Evolutionary conservation across 305 asterid species (phyloP).

Genomic region (Solanum chacoense): DNA sequence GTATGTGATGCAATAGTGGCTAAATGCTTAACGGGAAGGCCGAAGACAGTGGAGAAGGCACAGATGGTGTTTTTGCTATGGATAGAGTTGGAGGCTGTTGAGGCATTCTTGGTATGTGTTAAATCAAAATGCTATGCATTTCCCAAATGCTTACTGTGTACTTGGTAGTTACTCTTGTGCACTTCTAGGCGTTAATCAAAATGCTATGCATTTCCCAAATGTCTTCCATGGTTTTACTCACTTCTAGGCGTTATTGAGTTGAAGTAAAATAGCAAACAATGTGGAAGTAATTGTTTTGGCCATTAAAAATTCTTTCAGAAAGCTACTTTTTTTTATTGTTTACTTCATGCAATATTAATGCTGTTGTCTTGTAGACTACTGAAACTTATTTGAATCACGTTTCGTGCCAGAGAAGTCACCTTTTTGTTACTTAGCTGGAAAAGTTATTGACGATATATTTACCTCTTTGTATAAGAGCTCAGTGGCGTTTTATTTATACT

Average conservation of each 20-base stretch:
- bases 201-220: background rate
- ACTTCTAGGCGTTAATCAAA: background rate
- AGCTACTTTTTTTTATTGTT: background rate
- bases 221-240: background rate
- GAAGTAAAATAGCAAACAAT: background rate
- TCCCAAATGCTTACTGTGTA: background rate
- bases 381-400: background rate
- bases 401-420: background rate
- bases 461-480: background rate
- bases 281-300: background rate
- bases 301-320: background rate
- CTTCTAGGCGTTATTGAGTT: background rate
- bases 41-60: constrained; percentile 97
- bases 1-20: constrained; percentile 93
- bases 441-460: background rate
- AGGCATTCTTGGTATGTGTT: constrained; percentile 77
- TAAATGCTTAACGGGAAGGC: constrained; percentile 93
- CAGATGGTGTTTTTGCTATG: constrained; percentile 78
- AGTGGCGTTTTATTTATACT: background rate
- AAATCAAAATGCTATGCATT: background rate
- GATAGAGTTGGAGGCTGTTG: constrained; percentile 98
- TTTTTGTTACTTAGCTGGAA: background rate
- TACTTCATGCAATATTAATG: background rate
- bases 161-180: background rate
- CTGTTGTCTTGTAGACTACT: background rate